phyloP scores from a whole-genome alignment of 176 grass and related monocot genomes.

The Raddia distichophylla region DNA sequence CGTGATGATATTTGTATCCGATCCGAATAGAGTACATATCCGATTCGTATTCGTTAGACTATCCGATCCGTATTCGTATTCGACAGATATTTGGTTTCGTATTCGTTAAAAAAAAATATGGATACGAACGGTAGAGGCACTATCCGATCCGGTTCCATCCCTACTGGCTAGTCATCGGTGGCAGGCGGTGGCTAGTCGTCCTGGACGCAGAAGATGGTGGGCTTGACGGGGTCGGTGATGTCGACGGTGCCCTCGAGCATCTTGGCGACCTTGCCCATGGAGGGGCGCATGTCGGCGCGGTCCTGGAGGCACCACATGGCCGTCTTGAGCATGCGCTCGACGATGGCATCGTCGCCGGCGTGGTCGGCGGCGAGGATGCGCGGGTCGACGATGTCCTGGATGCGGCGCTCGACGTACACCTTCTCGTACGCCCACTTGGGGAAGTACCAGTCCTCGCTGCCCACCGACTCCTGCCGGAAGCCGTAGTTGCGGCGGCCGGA shows the following conservation, averaged over 20 bases:
- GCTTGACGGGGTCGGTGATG: slow-evolving; percentile 81
- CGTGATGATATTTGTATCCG: no score
- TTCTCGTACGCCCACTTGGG: slow-evolving; percentile 95
- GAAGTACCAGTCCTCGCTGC: slow-evolving; percentile 93
- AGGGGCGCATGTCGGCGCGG: slow-evolving; percentile 74
- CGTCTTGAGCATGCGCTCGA: slow-evolving; percentile 96
- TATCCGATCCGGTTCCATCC: no score
- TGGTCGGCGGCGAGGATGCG: slow-evolving; percentile 63
- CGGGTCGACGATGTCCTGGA: slow-evolving; percentile 81
- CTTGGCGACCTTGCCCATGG: slow-evolving; percentile 95
- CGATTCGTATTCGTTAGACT: no score
- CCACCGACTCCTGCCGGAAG: slow-evolving; percentile 70
- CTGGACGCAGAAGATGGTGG: slow-evolving; percentile 78
- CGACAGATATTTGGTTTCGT: no score
- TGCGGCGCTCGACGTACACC: slow-evolving; percentile 72
- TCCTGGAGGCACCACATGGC: slow-evolving; percentile 99
- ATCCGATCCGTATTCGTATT: no score
- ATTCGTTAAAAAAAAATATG: no score
- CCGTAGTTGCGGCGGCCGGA: slow-evolving; percentile 77
- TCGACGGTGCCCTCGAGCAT: slow-evolving; percentile 95
- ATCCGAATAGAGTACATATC: no score
- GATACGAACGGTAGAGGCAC: no score
- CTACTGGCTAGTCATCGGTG: no score
- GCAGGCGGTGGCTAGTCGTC: slow-evolving; percentile 45
- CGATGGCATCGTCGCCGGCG: slow-evolving; percentile 44